phyloP scores from a whole-genome alignment of 2,329 filamentous ascomycete genomes.

The Chrysoporthe deuterocubensis region DNA sequence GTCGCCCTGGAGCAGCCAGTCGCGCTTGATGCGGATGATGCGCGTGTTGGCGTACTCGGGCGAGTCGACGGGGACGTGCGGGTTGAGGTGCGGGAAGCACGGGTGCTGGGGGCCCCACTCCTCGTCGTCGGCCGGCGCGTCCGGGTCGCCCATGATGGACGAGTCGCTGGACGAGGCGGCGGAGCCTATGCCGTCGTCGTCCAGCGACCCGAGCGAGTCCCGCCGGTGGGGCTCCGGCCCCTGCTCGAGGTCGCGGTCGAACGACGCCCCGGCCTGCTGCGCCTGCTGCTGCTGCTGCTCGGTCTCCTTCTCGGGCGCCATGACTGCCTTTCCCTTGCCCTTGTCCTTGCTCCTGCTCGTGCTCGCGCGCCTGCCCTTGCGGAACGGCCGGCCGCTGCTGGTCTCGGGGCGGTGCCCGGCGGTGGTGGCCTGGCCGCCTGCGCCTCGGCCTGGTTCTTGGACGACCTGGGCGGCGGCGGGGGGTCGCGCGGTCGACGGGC shows the following conservation, averaged over 20 bases:
- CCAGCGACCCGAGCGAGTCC: conserved; percentile 52
- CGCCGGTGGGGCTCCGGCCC: conserved; percentile 52
- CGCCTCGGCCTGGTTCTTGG: conserved; percentile 32
- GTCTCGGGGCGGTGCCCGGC: background rate
- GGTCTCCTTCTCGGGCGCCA: conserved; percentile 42
- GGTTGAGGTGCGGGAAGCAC: conserved; percentile 91
- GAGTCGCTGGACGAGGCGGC: conserved; percentile 61
- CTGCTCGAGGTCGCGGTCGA: conserved; percentile 59
- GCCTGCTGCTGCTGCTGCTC: conserved; percentile 42
- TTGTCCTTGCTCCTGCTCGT: conserved; percentile 45
- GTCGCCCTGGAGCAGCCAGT: conserved; percentile 90
- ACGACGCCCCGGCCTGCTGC: conserved; percentile 38
- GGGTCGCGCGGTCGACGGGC: conserved; percentile 18
- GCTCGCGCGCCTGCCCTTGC: background rate
- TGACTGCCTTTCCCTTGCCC: conserved; percentile 55
- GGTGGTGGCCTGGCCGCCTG: conserved; percentile 31
- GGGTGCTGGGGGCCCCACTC: conserved; percentile 94
- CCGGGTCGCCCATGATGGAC: conserved; percentile 65
- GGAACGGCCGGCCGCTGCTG: background rate
- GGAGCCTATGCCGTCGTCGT: conserved; percentile 58
- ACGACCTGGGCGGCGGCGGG: conserved; percentile 18
- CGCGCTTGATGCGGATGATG: conserved; percentile 87
- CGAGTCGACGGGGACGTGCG: conserved; percentile 81
- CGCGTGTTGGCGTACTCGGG: conserved; percentile 77
- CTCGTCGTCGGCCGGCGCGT: conserved; percentile 69